A percentile compares a stretch with the other conserved stretches of the same genome.
phyloP scores from a whole-genome alignment of 164 flowering plant genomes.

The Pachysandra terminalis region DNA sequence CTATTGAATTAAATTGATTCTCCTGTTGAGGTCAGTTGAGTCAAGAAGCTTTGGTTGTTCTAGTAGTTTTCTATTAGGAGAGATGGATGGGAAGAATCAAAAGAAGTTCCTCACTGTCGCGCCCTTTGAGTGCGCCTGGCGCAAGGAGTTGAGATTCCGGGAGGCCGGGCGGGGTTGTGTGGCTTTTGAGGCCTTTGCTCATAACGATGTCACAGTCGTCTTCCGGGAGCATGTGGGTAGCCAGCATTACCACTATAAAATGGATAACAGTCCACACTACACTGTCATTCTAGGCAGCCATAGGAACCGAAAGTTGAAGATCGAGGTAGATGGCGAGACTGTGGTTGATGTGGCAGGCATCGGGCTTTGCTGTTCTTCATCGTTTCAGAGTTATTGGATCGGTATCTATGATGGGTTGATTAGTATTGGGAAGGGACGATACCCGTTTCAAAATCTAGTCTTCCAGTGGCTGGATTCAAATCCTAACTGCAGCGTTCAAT shows the following conservation, averaged over 20 bases:
- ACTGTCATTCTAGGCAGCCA: constrained; percentile 88
- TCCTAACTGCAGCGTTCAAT: constrained; percentile 81
- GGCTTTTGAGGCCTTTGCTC: constrained; percentile 94
- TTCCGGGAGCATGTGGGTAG: constrained; percentile 91
- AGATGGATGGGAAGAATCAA: constrained; percentile 50
- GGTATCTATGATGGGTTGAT: constrained; percentile 91
- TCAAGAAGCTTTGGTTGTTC: background rate
- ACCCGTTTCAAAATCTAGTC: constrained; percentile 86
- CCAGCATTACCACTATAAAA: constrained; percentile 83
- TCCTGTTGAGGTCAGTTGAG: constrained; percentile 8
- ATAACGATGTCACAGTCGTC: constrained; percentile 84
- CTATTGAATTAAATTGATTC: constrained; percentile 3
- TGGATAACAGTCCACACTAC: constrained; percentile 84
- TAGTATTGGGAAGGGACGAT: constrained; percentile 77
- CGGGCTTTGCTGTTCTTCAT: constrained; percentile 72
- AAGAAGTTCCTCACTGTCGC: constrained; percentile 81
- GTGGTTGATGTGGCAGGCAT: constrained; percentile 78
- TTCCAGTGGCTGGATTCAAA: constrained; percentile 90
- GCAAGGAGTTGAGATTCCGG: constrained; percentile 63
- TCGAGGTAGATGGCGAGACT: constrained; percentile 81
- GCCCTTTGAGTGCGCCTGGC: constrained; percentile 96
- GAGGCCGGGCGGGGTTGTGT: constrained; percentile 98
- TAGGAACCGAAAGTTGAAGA: constrained; percentile 68
- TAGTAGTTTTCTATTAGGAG: background rate
- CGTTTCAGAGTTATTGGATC: constrained; percentile 95